These are phyloP conservation scores for Rubus idaeus DNA, from an alignment of 306 rosid species.

Conservation along the genomic window DNA sequence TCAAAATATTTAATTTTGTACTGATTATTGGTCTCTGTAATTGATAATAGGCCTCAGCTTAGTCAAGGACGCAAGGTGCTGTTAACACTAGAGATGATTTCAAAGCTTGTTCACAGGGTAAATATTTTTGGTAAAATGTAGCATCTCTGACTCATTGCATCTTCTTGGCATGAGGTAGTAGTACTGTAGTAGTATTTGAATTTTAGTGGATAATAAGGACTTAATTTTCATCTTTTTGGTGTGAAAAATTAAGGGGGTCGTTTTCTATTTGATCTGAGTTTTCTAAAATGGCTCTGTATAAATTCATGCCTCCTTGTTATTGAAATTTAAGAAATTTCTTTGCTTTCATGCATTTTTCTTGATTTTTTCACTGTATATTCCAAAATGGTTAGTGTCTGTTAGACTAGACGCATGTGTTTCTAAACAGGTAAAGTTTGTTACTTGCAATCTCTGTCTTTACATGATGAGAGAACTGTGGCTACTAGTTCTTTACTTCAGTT, in stretches of 20 bases:
- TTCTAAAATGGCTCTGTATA: background rate
- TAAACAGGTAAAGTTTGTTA: conserved; percentile 5
- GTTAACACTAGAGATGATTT: conserved; percentile 71
- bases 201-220: background rate
- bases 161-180: background rate
- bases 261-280: background rate
- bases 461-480: background rate
- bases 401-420: background rate
- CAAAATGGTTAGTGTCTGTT: background rate
- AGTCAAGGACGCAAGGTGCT: conserved; percentile 84
- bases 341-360: background rate
- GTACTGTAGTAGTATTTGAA: background rate
- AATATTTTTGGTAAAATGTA: conserved; percentile 24
- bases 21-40: conserved; percentile 30
- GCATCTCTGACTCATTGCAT: conserved; percentile 19
- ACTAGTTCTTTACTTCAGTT: background rate
- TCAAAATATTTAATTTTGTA: conserved; percentile 3
- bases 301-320: background rate
- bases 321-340: background rate
- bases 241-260: background rate
- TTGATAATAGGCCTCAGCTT: conserved; percentile 72
- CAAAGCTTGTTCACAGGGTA: conserved; percentile 81
- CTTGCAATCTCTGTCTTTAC: background rate
- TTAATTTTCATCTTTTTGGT: background rate
- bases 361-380: background rate